A percentile compares a stretch with the other conserved stretches of the same genome.
These are phyloP conservation scores for Calycina herbarum DNA, from an alignment of 2,329 filamentous ascomycete species.

Conservation along the genomic window DNA sequence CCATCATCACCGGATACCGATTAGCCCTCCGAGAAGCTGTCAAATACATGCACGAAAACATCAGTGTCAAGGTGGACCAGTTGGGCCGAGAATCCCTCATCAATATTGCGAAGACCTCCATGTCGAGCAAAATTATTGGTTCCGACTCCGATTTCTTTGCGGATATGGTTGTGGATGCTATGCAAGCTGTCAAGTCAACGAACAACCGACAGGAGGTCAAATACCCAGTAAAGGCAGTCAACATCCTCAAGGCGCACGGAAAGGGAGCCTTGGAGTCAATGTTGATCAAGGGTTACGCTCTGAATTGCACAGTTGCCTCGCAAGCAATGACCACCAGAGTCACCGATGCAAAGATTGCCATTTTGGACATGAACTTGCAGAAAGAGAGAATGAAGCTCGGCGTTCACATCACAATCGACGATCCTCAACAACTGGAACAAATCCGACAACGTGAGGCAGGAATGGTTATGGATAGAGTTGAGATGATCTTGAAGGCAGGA, in stretches of 20 bases:
- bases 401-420: constrained; percentile 96
- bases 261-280: constrained; percentile 87
- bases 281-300: constrained; percentile 90
- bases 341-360: constrained; percentile 92
- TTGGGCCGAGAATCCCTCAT: constrained; percentile 87
- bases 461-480: constrained; percentile 89
- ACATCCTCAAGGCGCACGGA: constrained; percentile 96
- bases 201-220: constrained; percentile 90
- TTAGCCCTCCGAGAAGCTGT: constrained; percentile 93
- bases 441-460: constrained; percentile 90
- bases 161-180: constrained; percentile 95
- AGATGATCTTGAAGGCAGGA: constrained; percentile 96
- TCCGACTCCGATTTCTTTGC: constrained; percentile 95
- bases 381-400: constrained; percentile 99
- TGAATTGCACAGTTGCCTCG: constrained; percentile 98
- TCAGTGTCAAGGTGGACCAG: constrained; percentile 92
- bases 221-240: constrained; percentile 98
- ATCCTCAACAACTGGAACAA: constrained; percentile 95
- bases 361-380: constrained; percentile 96
- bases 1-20: constrained; percentile 97
- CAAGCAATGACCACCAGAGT: constrained; percentile 96
- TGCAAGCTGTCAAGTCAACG: constrained; percentile 88
- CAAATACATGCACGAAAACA: constrained; percentile 98
- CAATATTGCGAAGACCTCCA: constrained; percentile 96
- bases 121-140: constrained; percentile 99